Evolutionary conservation across 2,329 filamentous ascomycete species (phyloP).

Genomic region (Apiospora pterosperma): DNA sequence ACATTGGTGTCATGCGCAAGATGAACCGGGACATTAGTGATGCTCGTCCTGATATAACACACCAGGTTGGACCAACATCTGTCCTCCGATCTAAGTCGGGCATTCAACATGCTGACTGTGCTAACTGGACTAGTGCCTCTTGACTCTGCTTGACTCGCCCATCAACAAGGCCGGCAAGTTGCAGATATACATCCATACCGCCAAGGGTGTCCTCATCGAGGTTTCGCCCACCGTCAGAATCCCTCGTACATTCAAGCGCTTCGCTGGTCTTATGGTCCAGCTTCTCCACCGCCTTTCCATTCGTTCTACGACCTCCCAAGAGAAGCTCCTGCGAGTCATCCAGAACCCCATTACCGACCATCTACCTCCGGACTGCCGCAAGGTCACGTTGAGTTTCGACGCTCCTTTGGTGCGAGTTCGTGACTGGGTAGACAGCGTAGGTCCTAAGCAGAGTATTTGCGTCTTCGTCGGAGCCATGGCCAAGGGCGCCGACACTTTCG

Average conservation of each 20-base stretch:
- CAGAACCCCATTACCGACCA: slow-evolving; percentile 98
- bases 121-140: slow-evolving; percentile 67
- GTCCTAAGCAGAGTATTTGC: slow-evolving; percentile 85
- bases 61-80: slow-evolving; percentile 73
- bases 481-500: slow-evolving; percentile 93
- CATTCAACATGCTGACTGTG: slow-evolving; percentile 45
- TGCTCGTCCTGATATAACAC: slow-evolving; percentile 94
- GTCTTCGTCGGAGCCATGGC: slow-evolving; percentile 99
- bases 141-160: slow-evolving; percentile 94
- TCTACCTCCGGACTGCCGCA: slow-evolving; percentile 92
- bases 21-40: slow-evolving; percentile 99
- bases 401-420: slow-evolving; percentile 80
- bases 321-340: slow-evolving; percentile 96
- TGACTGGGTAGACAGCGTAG: slow-evolving; percentile 81
- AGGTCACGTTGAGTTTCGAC: slow-evolving; percentile 95
- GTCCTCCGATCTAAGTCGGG: slow-evolving; percentile 19
- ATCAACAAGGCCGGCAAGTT: slow-evolving; percentile 96
- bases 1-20: slow-evolving; percentile 98
- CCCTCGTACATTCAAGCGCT: slow-evolving; percentile 97
- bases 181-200: slow-evolving; percentile 98
- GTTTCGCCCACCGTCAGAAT: slow-evolving; percentile 98
- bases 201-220: slow-evolving; percentile 95
- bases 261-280: slow-evolving; percentile 98
- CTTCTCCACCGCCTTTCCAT: slow-evolving; percentile 93
- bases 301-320: slow-evolving; percentile 91